Base-by-base conservation (phyloP, 2,329 filamentous ascomycete genomes). In the Aureobasidium lini region DNA sequence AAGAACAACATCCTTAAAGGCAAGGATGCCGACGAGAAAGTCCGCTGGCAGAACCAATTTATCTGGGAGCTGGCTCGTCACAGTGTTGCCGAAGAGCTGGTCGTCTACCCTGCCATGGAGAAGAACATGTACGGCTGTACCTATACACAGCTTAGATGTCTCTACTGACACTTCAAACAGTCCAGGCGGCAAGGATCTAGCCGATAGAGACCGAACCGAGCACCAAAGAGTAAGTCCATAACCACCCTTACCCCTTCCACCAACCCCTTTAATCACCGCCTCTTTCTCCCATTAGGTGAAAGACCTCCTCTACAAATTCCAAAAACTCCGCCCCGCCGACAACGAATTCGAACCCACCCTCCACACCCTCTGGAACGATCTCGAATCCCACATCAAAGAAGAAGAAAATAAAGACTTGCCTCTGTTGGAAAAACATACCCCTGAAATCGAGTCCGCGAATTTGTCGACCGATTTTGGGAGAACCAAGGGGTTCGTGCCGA, bases 11-110 rank as follows among this genome's bases (percentile, higher is more conserved):
- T 80, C 37, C 61, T 77, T 60, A 70, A 72, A 36, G 68, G 74
- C 4, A 66, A 64, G 10, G 72, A 79, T 49, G 63, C 64, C 28
- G 77, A 79, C 40, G 70, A 76, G 18, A 71, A 75, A 57, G 70
- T 68, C 5, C 72, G 75, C 11, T 80, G 71, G 60, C 75, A 77
- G 59, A 81, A 81, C 60, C 74, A 79, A 59, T 79, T 81, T 62
- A 76, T 73, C 11, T 81, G 79, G 79, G 77, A 80, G 62, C 70
- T 81, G 1, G 75, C 78, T 31, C 76, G 79, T n/a, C 78, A 81
- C 66, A 73, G 76, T 0, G 72, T 81, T 49, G 77, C 74, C 8
- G 78, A 81, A 60, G 79, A 81, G 62, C 66, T 81, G 2, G 66
- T 72, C 11, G 65, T 73, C 11, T 72, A 72, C 56, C 70, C 71